Evolutionary conservation across 805 yeast species (phyloP).

Genomic region (Lipomyces orientalis): DNA sequence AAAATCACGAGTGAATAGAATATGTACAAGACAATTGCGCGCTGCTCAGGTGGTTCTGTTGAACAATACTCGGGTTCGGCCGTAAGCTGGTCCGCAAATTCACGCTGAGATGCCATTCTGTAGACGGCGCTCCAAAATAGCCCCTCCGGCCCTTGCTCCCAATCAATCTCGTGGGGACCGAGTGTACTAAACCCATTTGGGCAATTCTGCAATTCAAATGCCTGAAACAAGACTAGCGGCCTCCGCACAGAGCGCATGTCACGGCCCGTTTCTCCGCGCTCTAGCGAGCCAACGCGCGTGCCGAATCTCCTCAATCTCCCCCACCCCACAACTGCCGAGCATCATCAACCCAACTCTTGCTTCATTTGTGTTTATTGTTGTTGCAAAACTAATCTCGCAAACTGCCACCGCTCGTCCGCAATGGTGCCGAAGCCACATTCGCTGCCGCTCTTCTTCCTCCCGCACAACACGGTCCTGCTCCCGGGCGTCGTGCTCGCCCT

Average conservation of each 20-base stretch:
- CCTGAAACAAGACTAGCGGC: background rate
- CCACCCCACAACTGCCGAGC: background rate
- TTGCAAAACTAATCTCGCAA: background rate
- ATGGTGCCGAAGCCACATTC: conserved; percentile 6
- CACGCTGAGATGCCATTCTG: background rate
- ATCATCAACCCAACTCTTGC: too few species aligned
- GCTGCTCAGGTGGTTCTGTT: background rate
- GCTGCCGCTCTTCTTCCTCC: conserved; percentile 28
- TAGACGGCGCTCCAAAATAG: background rate
- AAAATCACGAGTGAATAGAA: background rate
- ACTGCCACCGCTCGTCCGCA: background rate
- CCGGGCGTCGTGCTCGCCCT: conserved; percentile 29
- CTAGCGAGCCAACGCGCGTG: background rate
- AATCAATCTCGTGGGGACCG: background rate
- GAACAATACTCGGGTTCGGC: background rate
- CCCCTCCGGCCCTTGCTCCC: conserved; percentile 6
- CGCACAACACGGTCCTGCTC: conserved; percentile 25
- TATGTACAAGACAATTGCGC: background rate
- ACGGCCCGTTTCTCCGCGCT: background rate
- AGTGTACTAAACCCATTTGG: background rate
- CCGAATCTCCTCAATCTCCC: too few species aligned
- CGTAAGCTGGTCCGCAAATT: too few species aligned
- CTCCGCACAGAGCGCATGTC: background rate
- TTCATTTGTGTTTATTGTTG: background rate
- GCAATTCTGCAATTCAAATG: too few species aligned